Base-by-base conservation (phyloP, 768 basidiomycete species). In the Tulasnella sp. region DNA sequence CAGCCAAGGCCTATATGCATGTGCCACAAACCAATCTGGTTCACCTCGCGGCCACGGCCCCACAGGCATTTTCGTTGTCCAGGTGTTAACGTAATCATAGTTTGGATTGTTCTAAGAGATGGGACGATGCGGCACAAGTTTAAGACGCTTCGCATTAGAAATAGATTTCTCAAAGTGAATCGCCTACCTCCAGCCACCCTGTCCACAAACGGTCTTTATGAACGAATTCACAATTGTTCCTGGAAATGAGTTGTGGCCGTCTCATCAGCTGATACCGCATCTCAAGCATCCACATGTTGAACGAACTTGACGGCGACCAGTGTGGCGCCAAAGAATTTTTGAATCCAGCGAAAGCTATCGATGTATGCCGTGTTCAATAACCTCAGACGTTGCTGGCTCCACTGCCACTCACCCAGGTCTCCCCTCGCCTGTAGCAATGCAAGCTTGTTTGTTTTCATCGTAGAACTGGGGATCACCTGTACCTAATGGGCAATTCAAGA, bases 391-490 rank as follows among this genome's bases (percentile, higher is more conserved):
- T 7, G 27, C 46, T n/a, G n/a, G 15, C 34, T 48, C 5, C n/a
- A 10, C 2, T 11, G 31, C 4, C 21, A 41, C 57, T 3, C 25
- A 59, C 57, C 57, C 48, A 2, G 45, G 46, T 42, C 41, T 3
- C 12, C 57, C 57, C 17, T 59, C 57, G 17, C 45, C 45, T 22
- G 41, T 41, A 22, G 49, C 34, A 19, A 34, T 44, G 22, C 30
- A 38, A 34, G 48, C n/a, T n/a, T 51, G 27, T n/a, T 29, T 22
- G 2, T 49, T 29, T n/a, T 59, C 57, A 31, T 50, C 12, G 31
- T 59, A 59, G 25, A 59, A 49, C 17, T 59, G 57, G 17, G 45
- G 48, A 59, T 51, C 49, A 17, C 57, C 57, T 17, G 45, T 49
- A 8, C 57, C 49, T 38, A 24, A n/a, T n/a, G n/a, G n/a, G n/a